A percentile compares a stretch with the other conserved stretches of the same genome.
Conservation (phyloP, 306 rosid species). For the Fragaria ananassa region DNA sequence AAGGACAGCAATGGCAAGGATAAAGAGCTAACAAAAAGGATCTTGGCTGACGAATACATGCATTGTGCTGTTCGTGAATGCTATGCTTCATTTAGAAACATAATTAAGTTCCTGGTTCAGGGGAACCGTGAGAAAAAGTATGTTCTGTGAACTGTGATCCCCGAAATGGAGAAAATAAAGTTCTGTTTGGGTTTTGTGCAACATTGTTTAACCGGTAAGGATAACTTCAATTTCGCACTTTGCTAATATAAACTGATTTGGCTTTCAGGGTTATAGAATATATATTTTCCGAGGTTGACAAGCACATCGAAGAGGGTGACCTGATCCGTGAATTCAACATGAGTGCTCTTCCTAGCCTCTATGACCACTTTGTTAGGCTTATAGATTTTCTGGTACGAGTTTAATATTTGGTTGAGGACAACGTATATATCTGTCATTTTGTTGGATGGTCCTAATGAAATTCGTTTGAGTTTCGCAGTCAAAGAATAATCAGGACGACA, state of each 20-base stretch:
- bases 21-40: conserved; percentile 79
- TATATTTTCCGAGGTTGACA: conserved; percentile 69
- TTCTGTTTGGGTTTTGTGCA: background rate
- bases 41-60: conserved; percentile 68
- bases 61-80: conserved; percentile 91
- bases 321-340: conserved; percentile 57
- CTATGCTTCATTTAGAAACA: conserved; percentile 83
- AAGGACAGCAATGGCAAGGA: conserved; percentile 99
- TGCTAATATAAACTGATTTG: conserved; percentile 6
- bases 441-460: conserved; percentile 24
- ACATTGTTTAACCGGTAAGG: background rate
- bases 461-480: conserved; percentile 45
- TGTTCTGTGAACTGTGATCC: conserved; percentile 23
- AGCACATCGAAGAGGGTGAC: conserved; percentile 37
- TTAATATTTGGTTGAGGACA: background rate
- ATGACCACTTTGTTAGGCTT: conserved; percentile 63
- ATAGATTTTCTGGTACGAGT: conserved; percentile 64
- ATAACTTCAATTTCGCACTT: background rate
- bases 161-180: background rate
- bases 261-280: conserved; percentile 55
- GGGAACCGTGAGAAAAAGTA: conserved; percentile 73
- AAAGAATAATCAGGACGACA: conserved; percentile 62
- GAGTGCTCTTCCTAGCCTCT: conserved; percentile 92
- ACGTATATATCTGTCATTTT: background rate
- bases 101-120: conserved; percentile 67